phyloP scores from a whole-genome alignment of 169 alveolate species.

The Eimeria acervulina region DNA sequence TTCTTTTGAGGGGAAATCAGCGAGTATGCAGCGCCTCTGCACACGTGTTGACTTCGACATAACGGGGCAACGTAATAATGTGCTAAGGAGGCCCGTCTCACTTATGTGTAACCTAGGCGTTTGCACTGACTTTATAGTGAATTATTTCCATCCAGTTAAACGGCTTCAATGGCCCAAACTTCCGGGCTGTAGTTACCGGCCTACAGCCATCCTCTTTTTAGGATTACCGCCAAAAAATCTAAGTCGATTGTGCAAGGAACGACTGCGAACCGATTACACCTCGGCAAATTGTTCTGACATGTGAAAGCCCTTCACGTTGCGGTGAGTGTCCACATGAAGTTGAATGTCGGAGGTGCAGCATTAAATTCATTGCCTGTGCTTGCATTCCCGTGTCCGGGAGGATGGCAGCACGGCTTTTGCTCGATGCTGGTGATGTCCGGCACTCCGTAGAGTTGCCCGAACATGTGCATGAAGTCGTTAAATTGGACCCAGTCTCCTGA shows the following conservation, averaged over 20 bases:
- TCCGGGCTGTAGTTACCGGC: not conserved
- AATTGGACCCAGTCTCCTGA: not conserved
- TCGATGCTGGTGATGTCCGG: not conserved
- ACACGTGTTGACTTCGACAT: not conserved
- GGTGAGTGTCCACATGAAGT: not conserved
- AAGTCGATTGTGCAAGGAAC: not conserved
- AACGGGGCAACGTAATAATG: not conserved
- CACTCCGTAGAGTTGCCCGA: not conserved
- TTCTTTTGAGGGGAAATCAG: constrained; percentile 77
- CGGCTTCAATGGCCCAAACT: not conserved
- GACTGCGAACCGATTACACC: not conserved
- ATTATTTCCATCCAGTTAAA: not conserved
- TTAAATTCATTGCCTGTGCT: not conserved
- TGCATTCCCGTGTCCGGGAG: not conserved
- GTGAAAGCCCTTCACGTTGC: not conserved
- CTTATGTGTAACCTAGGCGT: constrained; percentile 15
- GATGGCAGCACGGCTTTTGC: not conserved
- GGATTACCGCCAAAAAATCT: not conserved
- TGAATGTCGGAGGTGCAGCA: too few species aligned
- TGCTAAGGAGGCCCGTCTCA: not conserved
- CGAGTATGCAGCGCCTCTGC: constrained; percentile 3
- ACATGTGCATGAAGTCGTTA: not conserved
- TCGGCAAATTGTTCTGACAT: not conserved
- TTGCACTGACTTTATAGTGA: constrained; percentile 2
- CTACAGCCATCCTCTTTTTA: not conserved